A percentile compares a stretch with the other conserved stretches of the same genome.
Evolutionary conservation across 257 asterid species (phyloP).

Genomic region (Solanum tacnaense): DNA sequence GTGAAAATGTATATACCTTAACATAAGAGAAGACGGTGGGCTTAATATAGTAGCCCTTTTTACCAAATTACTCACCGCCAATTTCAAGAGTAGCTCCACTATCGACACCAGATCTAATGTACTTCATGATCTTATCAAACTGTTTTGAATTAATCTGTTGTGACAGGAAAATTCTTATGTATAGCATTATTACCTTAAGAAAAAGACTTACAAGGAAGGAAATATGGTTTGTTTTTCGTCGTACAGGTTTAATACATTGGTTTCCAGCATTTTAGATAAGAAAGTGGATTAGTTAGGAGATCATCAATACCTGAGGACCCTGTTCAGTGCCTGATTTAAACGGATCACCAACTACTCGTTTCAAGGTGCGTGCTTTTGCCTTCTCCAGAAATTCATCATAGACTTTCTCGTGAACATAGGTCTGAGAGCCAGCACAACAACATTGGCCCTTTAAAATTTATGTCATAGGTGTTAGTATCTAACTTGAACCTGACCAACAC

Average conservation of each 20-base stretch:
- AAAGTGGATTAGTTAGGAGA: background rate
- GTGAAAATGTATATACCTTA: constrained; percentile 17
- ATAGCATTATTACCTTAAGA: constrained; percentile 2
- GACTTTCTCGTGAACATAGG: constrained; percentile 76
- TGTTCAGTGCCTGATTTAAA: constrained; percentile 77
- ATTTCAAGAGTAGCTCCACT: constrained; percentile 81
- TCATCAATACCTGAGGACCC: constrained; percentile 79
- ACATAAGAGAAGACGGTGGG: constrained; percentile 91
- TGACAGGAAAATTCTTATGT: background rate
- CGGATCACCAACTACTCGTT: constrained; percentile 90
- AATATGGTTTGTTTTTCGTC: background rate
- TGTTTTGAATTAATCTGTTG: constrained; percentile 59
- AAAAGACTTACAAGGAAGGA: background rate
- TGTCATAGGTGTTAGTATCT: background rate
- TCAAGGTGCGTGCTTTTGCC: constrained; percentile 62
- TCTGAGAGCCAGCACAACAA: constrained; percentile 93
- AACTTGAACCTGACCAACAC: background rate
- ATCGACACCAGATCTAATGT: constrained; percentile 48
- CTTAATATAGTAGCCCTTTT: constrained; percentile 66
- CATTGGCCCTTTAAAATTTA: constrained; percentile 70
- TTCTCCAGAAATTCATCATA: constrained; percentile 83
- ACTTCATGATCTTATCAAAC: constrained; percentile 62
- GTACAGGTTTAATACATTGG: background rate
- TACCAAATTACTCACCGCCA: constrained; percentile 64
- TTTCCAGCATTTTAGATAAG: background rate